Evolutionary conservation across 768 basidiomycete species (phyloP), one percentile per base, ranked within the genome.

Genomic region (Boletellus ananas): DNA sequence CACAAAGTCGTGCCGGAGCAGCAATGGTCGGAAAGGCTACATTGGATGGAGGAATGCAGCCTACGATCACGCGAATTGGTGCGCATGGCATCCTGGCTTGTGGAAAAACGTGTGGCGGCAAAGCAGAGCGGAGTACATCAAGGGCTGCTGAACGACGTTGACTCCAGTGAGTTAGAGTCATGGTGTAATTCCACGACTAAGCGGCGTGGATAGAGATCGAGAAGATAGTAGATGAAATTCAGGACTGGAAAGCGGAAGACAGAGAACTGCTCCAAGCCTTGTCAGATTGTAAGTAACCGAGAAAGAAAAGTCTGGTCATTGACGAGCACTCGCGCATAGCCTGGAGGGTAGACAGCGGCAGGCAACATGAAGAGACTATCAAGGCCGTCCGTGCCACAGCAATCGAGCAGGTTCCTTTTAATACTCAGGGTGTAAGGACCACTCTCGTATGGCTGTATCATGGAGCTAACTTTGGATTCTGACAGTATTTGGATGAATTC

Each of bases 401-500:
- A 0, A 72, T 79, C 51, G 81, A 86, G 60, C 87, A 85, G 65
- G 81, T 92, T 14, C 83, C 84, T 13, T 92, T 85, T 74, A 92
- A 93, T 55, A 83, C 93, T 11, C 84, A 89, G 74, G 80, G 80
- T 21, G 90, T 91, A 36, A 8, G 16, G 20, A 16, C 13, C 16
- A 17, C 27, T 9, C 34, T 35, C 9, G 6, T 51, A 17, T 33
- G 47, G 6, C 36, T 58, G 18, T 52, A 55, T 33, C 14, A 31
- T 41, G 27, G 33, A 14, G 40, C 40, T 39, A 43, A 61, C 9
- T 39, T 29, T 11, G 5, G 18, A 20, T 18, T 21, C 21, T 7
- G 6, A 38, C 48, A 90, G 86, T 92, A 93, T 64, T 77, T 93
- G 14, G 86, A 93, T 51, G 88, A 93, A 49, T 93, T 93, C 70